Base-by-base conservation (phyloP, 441 rosid genomes). In the Gossypium armourianum region DNA sequence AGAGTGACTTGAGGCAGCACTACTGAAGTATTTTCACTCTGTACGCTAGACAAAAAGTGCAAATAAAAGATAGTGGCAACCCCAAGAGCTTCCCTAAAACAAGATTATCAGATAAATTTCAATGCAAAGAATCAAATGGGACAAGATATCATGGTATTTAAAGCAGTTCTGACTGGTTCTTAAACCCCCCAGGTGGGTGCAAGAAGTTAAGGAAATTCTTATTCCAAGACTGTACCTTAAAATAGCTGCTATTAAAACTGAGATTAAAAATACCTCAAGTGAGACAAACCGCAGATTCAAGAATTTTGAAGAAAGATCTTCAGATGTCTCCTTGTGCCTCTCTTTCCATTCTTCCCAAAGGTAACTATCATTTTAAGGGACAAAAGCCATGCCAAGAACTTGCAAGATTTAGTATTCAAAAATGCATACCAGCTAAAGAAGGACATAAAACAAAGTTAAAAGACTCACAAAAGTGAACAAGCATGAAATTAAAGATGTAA, bases 291-390 rank as follows among this genome's bases (percentile, higher is more conserved):
- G 84, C 85, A 88, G 63, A 76, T 83, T 82, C 85, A 83, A 76
- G 83, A 87, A 86, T 77, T 78, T 84, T 45, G 83, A 79, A 76
- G 88, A 83, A 19, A 78, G 75, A 43, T 84, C 85, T 76, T 83
- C 88, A 12, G 81, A 74, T 69, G 79, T 53, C 36, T 84, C 83
- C 70, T 79, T 84, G 68, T 84, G 79, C 79, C 88, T 84, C 72
- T 75, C 90, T 71, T 84, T 86, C 92, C 92, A 86, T 59, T 87
- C 92, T 73, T 87, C 90, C 78, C 82, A 78, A 60, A 87, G 72
- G 79, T 87, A 87, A 69, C 92, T 87, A 74, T 71, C 49, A 63
- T 52, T 73, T 70, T 65, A 21, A 68, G 66, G 26, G 68, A 8
- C 24, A 58, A 69, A 68, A 24, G 43, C 55, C 29, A 66, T 12